Base-by-base conservation (phyloP, 768 basidiomycete species). In the Mycena galericulata region DNA sequence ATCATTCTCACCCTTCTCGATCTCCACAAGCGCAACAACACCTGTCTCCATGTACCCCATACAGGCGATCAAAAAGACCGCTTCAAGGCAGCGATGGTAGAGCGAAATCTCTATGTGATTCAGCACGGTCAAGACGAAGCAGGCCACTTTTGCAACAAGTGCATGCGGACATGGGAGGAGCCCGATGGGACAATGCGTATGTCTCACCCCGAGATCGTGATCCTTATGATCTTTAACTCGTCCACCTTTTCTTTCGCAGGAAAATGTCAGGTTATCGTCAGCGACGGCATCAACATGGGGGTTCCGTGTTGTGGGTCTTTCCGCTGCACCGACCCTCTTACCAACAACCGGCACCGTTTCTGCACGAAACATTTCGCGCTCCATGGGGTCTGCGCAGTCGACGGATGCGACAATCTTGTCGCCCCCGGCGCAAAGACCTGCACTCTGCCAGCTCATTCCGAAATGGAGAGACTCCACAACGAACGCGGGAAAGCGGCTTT, bases 211-310 rank as follows among this genome's bases (percentile, higher is more conserved):
- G n/a, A n/a, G n/a, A n/a, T n/a, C n/a, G n/a, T n/a, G n/a, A n/a
- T n/a, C n/a, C n/a, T n/a, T n/a, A n/a, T n/a, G n/a, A n/a, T n/a
- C n/a, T 32, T 14, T n/a, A 24, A 18, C 10, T n/a, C 15, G 17
- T 14, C 32, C 9, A 1, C 15, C 1, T 3, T 15, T 15, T 38
- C 15, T 45, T 11, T 43, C 43, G 18, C 55, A 49, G 71, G 43
- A 2, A 64, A 70, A 50, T 51, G 49, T 14, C 69, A 65, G 27
- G 40, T 64, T 27, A 62, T 73, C 30, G 57, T 73, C 12, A 49
- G 51, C 11, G 72, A 72, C 57, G 72, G 72, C 17, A 50, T 73
- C 34, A 53, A 36, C 15, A 70, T 73, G 58, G 72, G 72, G 4
- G 36, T 50, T 34, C 61, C 57, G 7, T 60, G 72, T 34, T 73